Base-by-base conservation (phyloP, 2,329 filamentous ascomycete genomes). In the Teratosphaeria nubilosa region DNA sequence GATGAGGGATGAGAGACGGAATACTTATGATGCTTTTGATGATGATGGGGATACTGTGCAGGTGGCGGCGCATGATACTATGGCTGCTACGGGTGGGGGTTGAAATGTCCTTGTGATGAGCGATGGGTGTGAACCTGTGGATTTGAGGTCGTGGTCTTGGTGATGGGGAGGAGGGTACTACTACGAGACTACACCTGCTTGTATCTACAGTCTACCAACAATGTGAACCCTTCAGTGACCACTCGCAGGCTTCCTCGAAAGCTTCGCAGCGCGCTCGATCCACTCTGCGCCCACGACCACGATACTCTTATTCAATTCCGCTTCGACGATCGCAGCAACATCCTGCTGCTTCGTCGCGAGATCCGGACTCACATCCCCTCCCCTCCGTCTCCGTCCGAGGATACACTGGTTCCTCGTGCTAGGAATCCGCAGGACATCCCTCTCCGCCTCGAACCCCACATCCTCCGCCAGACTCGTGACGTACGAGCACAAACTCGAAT, bases 331-430 rank as follows among this genome's bases (percentile, higher is more conserved):
- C 63, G 82, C 81, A 59, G 77, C 74, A 7, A 87, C 20, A 3
- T 30, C 25, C 13, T 13, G 51, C 51, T 53, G 14, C n/a, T 20
- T 53, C 6, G 7, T 30, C 25, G 6, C 27, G n/a, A 27, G n/a
- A 14, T 53, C 45, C 30, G 22, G 7, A n/a, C 48, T 51, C 16
- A 37, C 22, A 45, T 27, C 20, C 22, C 16, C 32, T 41, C 9
- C 6, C 22, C 30, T 48, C 10, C 55, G 24, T 25, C 27, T 22
- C 32, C 89, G 80, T 3, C 91, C 91, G 48, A 97, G 70, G 31
- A 99, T 77, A 0, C 86, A 90, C 20, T 86, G 84, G 72, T 97
- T 97, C 61, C 94, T 80, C 45, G 92, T 96, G 71, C 89, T 95
- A 0, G 94, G 94, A 62, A 99, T 97, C 52, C 92, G 80, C 66